phyloP scores from a whole-genome alignment of 208 protist species.

The Acanthamoeba culbertsoni region DNA sequence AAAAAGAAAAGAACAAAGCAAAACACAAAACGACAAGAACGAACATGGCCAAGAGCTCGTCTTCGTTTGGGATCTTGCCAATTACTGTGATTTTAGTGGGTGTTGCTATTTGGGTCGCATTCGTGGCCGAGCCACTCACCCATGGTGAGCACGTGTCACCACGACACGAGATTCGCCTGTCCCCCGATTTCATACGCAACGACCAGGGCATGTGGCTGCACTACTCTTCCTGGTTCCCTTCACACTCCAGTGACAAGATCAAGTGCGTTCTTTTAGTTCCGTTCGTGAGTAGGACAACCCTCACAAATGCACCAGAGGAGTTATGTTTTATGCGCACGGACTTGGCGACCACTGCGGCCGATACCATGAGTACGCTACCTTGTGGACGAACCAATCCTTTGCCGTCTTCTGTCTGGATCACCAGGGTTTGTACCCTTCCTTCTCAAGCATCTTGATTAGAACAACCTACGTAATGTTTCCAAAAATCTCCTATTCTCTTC shows the following conservation, averaged over 20 bases:
- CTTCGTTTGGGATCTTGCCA: no score
- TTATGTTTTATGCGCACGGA: neutral
- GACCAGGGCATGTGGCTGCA: constrained; percentile 18
- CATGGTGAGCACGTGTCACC: neutral
- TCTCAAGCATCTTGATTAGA: no score
- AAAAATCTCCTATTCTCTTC: neutral
- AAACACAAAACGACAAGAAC: no score
- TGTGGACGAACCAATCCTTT: neutral
- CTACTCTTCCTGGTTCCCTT: neutral
- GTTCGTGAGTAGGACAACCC: neutral
- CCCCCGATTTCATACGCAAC: neutral
- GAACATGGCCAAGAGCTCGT: no score
- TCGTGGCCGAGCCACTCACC: neutral
- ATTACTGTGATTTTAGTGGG: no score
- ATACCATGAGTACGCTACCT: neutral
- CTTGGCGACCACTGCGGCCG: constrained; percentile 22
- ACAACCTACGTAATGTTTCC: no score
- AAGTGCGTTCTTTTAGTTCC: neutral
- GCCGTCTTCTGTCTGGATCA: constrained; percentile 33
- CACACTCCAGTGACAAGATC: neutral
- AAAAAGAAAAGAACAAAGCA: no score
- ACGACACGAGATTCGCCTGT: neutral
- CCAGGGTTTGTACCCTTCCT: neutral
- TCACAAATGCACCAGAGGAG: neutral
- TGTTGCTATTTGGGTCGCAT: no score